These are phyloP conservation scores for Cardamine occulta DNA, from an alignment of 345 rosid genomes.

Conservation along the genomic window DNA sequence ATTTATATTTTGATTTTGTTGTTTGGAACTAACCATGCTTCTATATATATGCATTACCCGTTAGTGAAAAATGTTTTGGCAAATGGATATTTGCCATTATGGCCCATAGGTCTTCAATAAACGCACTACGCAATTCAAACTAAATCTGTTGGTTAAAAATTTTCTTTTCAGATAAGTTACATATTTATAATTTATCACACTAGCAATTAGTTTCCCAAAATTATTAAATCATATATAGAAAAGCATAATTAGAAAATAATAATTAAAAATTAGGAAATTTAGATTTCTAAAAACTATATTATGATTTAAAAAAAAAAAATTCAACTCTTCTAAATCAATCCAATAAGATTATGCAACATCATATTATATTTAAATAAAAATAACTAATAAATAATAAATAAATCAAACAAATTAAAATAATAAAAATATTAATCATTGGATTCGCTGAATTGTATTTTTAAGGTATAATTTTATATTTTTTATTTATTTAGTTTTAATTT, in stretches of 20 bases:
- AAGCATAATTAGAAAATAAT: not conserved
- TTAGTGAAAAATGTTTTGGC: not conserved
- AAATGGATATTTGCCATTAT: not conserved
- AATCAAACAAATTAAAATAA: no score
- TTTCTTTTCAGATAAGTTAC: not conserved
- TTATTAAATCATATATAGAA: not conserved
- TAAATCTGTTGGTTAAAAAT: not conserved
- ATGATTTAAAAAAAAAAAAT: no score
- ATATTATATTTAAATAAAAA: no score
- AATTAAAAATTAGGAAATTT: no score
- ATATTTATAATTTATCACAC: not conserved
- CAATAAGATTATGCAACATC: no score
- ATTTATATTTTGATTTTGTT: not conserved
- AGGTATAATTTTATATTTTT: no score
- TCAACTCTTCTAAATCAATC: no score
- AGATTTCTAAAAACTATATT: not conserved
- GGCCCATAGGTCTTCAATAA: not conserved
- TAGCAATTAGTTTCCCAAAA: not conserved
- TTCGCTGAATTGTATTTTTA: no score
- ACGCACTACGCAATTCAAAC: not conserved
- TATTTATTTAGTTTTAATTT: no score
- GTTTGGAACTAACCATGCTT: slow-evolving; percentile 9
- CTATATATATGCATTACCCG: not conserved
- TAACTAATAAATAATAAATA: no score
- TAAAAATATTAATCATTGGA: no score